A percentile compares a stretch with the other conserved stretches of the same genome.
Conservation (phyloP, 352 stramenopile species). For the Globisporangium canariense region DNA sequence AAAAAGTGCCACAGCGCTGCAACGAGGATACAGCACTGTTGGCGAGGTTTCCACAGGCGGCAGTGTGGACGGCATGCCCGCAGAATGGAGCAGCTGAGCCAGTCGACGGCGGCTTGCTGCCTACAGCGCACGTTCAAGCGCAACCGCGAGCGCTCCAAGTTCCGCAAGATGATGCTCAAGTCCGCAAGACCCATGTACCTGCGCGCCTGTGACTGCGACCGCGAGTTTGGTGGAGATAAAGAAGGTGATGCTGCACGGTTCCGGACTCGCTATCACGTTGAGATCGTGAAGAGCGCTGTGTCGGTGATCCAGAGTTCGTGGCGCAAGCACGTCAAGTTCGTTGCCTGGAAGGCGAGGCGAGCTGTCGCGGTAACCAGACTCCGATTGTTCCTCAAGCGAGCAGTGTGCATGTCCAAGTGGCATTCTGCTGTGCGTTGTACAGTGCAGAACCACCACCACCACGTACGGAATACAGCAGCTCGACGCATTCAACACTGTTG, state of each 20-base stretch:
- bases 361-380: constrained; percentile 2
- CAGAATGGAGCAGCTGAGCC: constrained; percentile 22
- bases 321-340: constrained; percentile 30
- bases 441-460: background rate
- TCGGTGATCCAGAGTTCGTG: constrained; percentile 46
- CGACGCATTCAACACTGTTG: constrained; percentile 17
- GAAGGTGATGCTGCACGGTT: constrained; percentile 16
- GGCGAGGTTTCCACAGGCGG: constrained; percentile 20
- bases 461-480: background rate
- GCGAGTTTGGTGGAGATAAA: background rate
- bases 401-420: constrained; percentile 10
- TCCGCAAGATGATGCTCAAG: constrained; percentile 26
- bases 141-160: constrained; percentile 25
- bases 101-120: constrained; percentile 36
- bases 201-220: constrained; percentile 22
- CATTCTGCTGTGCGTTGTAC: background rate
- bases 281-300: constrained; percentile 43
- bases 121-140: constrained; percentile 47
- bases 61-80: constrained; percentile 21
- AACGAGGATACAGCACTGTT: constrained; percentile 37
- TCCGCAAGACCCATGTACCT: constrained; percentile 52
- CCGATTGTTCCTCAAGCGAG: constrained; percentile 12
- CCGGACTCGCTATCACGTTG: constrained; percentile 25
- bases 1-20: constrained; percentile 23
- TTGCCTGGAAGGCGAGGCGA: constrained; percentile 11